Conservation (phyloP, 306 rosid species). For the Heteromeles arbutifolia region DNA sequence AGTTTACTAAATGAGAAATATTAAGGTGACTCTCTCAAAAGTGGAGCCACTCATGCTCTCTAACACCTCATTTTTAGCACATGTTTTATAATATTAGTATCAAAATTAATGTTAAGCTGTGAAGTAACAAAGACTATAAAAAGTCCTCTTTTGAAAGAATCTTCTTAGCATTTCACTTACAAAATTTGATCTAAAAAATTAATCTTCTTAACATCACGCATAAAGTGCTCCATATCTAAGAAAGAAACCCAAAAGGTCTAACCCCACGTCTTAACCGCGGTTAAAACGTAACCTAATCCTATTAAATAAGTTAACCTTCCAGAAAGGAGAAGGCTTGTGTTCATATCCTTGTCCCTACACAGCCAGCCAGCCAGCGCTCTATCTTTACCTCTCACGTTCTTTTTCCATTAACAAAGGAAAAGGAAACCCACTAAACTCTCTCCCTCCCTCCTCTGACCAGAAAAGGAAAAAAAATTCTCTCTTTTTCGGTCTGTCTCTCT, state of each 20-base stretch:
- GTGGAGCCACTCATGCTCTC: fast-evolving
- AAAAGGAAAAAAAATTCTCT: not conserved
- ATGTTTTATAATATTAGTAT: too few relatives aligned
- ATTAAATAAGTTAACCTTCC: not conserved
- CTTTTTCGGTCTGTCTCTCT: not conserved
- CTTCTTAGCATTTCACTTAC: too few relatives aligned
- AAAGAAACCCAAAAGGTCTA: not conserved
- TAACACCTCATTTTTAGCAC: fast-evolving
- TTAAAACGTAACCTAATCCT: not conserved
- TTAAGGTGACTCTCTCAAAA: too few relatives aligned
- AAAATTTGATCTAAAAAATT: too few relatives aligned
- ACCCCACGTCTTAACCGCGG: not conserved
- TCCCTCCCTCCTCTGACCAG: not conserved
- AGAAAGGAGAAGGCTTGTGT: not conserved
- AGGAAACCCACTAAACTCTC: not conserved
- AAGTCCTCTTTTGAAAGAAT: too few relatives aligned
- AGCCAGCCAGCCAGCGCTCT: not conserved
- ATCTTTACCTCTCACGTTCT: not conserved
- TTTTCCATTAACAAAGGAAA: not conserved
- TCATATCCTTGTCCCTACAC: not conserved
- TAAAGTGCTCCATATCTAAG: too few relatives aligned
- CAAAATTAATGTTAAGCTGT: fast-evolving
- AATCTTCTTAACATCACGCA: too few relatives aligned
- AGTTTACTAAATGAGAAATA: too few relatives aligned
- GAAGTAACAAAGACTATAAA: too few relatives aligned